A percentile compares a stretch with the other conserved stretches of the same genome.
These are phyloP conservation scores for Emericellopsis cladophorae DNA, from an alignment of 2,329 filamentous ascomycete genomes.

Conservation along the genomic window DNA sequence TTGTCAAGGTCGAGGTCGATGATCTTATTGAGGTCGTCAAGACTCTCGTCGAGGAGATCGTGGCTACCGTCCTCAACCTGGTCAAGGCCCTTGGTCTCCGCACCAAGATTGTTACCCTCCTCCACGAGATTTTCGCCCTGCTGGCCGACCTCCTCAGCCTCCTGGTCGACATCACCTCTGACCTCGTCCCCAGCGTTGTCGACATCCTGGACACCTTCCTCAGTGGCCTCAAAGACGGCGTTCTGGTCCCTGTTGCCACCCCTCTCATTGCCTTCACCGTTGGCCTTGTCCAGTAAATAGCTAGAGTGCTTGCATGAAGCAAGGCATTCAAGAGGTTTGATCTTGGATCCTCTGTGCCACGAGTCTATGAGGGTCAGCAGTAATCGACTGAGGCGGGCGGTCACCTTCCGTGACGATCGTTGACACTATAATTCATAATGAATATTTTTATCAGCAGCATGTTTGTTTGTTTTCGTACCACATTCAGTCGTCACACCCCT, in stretches of 20 bases:
- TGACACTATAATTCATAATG: neutral
- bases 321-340: neutral
- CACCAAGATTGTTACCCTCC: slow-evolving; percentile 11
- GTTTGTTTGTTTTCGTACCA: slow-evolving; percentile 1
- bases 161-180: slow-evolving; percentile 10
- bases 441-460: slow-evolving; percentile 2
- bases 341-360: neutral
- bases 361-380: neutral
- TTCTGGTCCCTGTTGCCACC: slow-evolving; percentile 13
- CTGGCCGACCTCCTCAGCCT: slow-evolving; percentile 11
- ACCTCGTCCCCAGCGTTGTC: slow-evolving; percentile 11
- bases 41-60: slow-evolving; percentile 8
- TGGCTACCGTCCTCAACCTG: slow-evolving; percentile 10
- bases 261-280: slow-evolving; percentile 11
- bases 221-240: slow-evolving; percentile 9
- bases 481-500: neutral
- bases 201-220: slow-evolving; percentile 13
- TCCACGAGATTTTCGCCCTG: slow-evolving; percentile 13
- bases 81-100: slow-evolving; percentile 11
- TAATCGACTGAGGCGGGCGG: neutral
- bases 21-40: slow-evolving; percentile 9
- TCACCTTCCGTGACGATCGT: neutral
- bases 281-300: slow-evolving; percentile 2
- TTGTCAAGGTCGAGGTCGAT: slow-evolving; percentile 10
- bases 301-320: neutral